phyloP scores from a whole-genome alignment of 23 red algal genomes.

The Gracilaria gracilis region DNA sequence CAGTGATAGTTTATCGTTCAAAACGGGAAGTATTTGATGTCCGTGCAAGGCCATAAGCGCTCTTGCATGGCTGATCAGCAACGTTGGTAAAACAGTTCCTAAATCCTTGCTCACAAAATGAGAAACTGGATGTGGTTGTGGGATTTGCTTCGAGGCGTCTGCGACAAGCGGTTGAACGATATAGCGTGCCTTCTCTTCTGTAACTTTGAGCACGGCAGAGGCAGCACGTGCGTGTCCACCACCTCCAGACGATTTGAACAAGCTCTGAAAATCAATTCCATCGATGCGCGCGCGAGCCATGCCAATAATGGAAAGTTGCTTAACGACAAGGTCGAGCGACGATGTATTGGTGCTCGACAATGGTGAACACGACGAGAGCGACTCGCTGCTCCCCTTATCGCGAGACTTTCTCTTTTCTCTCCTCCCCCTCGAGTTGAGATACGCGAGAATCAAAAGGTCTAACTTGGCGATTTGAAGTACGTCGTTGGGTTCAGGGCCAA shows the following conservation, averaged over 20 bases:
- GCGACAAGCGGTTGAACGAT: constrained; percentile 38
- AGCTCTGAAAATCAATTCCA: constrained; percentile 52
- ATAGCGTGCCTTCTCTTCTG: constrained; percentile 38
- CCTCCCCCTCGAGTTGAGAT: constrained; percentile 64
- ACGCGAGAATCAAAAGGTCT: constrained; percentile 68
- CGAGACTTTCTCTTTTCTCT: no score
- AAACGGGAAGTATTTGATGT: constrained; percentile 66
- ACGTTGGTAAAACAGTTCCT: constrained; percentile 39
- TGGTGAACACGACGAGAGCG: not conserved
- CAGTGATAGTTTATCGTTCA: constrained; percentile 17
- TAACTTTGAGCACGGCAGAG: constrained; percentile 49
- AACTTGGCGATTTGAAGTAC: constrained; percentile 77
- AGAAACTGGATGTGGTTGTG: constrained; percentile 34
- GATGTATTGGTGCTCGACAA: not conserved
- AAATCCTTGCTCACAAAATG: constrained; percentile 71
- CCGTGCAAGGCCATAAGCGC: constrained; percentile 58
- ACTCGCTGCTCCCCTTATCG: not conserved
- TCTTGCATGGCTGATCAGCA: constrained; percentile 12
- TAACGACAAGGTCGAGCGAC: not conserved
- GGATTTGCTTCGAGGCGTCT: constrained; percentile 42
- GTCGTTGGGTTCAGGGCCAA: constrained; percentile 61
- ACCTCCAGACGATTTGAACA: constrained; percentile 53
- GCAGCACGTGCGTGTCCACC: constrained; percentile 83
- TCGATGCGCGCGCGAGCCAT: constrained; percentile 73
- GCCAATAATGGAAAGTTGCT: constrained; percentile 73